phyloP scores from a whole-genome alignment of 306 rosid genomes.

The Arachis stenosperma region DNA sequence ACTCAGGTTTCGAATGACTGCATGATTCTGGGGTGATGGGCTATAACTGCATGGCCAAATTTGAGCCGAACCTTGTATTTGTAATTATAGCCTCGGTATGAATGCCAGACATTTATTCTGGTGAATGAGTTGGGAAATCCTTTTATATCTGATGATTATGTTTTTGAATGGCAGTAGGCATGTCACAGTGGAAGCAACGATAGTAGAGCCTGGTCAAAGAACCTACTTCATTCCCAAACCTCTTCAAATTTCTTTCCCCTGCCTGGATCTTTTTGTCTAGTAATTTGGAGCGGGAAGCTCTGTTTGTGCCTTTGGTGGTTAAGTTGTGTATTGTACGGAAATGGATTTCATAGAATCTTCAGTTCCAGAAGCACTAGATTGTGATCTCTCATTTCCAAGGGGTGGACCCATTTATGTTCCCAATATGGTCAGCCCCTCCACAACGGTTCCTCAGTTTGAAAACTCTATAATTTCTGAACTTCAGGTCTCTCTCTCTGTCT shows the following conservation, averaged over 20 bases:
- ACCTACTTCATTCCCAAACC: background rate
- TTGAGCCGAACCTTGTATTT: too few species aligned
- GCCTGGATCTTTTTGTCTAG: background rate
- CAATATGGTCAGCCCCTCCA: slow-evolving; percentile 59
- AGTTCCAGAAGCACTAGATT: slow-evolving; percentile 36
- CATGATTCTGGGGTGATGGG: too few species aligned
- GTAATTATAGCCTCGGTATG: too few species aligned
- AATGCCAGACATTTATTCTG: too few species aligned
- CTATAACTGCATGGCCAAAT: too few species aligned
- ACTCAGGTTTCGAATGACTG: too few species aligned
- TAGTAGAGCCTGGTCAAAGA: background rate
- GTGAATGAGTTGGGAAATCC: too few species aligned
- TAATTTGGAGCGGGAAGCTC: background rate
- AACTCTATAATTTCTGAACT: slow-evolving; percentile 56
- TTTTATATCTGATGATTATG: too few species aligned
- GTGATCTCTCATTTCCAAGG: slow-evolving; percentile 51
- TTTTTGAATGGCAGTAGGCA: too few species aligned
- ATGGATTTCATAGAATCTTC: slow-evolving; percentile 37
- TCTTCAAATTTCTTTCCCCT: background rate
- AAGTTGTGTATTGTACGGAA: background rate
- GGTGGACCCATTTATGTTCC: slow-evolving; percentile 87
- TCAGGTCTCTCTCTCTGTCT: slow-evolving; percentile 48
- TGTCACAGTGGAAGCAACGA: background rate
- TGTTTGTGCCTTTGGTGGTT: background rate
- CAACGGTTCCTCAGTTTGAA: slow-evolving; percentile 57